These are phyloP conservation scores for Penicillium silybi DNA, from an alignment of 495 filamentous ascomycete species.

Conservation along the genomic window DNA sequence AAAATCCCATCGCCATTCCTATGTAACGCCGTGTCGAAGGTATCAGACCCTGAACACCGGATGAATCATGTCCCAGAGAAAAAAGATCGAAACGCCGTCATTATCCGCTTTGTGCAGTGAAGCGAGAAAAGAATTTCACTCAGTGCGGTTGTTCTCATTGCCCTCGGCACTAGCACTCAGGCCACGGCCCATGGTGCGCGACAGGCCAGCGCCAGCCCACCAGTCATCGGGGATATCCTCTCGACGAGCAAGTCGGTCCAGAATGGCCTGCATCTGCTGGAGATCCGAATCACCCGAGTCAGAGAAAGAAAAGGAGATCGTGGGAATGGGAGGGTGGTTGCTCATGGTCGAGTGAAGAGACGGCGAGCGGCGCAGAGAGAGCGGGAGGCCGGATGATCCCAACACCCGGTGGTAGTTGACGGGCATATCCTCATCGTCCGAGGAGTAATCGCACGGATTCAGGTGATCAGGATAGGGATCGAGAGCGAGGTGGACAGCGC, in stretches of 20 bases:
- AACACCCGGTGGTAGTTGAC: slow-evolving; percentile 9
- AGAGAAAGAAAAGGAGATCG: slow-evolving; percentile 33
- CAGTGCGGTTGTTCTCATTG: slow-evolving; percentile 16
- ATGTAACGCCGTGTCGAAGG: slow-evolving; percentile 1
- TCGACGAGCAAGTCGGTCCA: slow-evolving; percentile 59
- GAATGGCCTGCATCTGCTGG: slow-evolving; percentile 62
- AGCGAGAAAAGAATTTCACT: slow-evolving; percentile 1
- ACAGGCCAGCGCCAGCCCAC: slow-evolving; percentile 71
- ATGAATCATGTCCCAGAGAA: neutral
- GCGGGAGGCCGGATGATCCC: slow-evolving; percentile 11
- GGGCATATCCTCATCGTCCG: slow-evolving; percentile 26
- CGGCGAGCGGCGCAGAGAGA: slow-evolving; percentile 24
- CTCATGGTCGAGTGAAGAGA: slow-evolving; percentile 34
- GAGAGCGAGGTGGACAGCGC: slow-evolving; percentile 26
- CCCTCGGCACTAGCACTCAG: slow-evolving; percentile 23
- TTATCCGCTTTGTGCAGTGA: slow-evolving; percentile 1
- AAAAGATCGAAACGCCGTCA: neutral
- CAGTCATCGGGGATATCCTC: slow-evolving; percentile 72
- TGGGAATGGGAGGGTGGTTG: slow-evolving; percentile 38
- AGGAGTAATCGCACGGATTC: slow-evolving; percentile 42
- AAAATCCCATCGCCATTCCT: neutral
- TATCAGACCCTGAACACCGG: neutral
- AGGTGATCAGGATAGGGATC: slow-evolving; percentile 41
- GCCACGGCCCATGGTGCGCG: slow-evolving; percentile 45
- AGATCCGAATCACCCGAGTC: slow-evolving; percentile 42